Evolutionary conservation across 1,139 yeast species (phyloP).

Genomic region (Hyphopichia pseudoburtonii): DNA sequence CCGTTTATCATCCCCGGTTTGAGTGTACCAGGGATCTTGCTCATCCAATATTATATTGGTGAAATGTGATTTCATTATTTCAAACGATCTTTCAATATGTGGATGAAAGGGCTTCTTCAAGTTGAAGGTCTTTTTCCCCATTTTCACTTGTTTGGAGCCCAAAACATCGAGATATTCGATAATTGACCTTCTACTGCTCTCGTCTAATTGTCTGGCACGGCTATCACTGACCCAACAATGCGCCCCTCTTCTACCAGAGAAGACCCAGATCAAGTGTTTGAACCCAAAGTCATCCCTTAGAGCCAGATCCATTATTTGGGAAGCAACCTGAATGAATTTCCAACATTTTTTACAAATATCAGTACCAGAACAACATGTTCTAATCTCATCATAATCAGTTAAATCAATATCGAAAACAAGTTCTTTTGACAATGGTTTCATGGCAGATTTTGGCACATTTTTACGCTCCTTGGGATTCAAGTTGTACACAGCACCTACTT

Average conservation of each 20-base stretch:
- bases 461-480: conserved; percentile 86
- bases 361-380: conserved; percentile 92
- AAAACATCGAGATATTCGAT: conserved; percentile 82
- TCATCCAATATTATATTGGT: conserved; percentile 66
- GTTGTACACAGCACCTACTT: conserved; percentile 89
- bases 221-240: conserved; percentile 97
- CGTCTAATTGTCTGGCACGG: conserved; percentile 74
- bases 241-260: conserved; percentile 98
- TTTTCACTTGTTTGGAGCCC: conserved; percentile 46
- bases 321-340: conserved; percentile 89
- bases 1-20: conserved; percentile 28
- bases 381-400: conserved; percentile 90
- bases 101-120: conserved; percentile 88
- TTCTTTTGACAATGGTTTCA: conserved; percentile 83
- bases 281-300: conserved; percentile 89
- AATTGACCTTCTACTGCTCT: conserved; percentile 69
- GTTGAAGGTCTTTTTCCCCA: conserved; percentile 40
- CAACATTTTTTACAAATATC: conserved; percentile 88
- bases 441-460: conserved; percentile 70
- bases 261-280: conserved; percentile 86
- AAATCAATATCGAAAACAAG: conserved; percentile 95
- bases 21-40: conserved; percentile 75
- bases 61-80: conserved; percentile 64
- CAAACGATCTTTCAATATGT: conserved; percentile 72
- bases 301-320: conserved; percentile 69